Base-by-base conservation (phyloP, 768 basidiomycete species). In the Erythrobasidium yunnanense region DNA sequence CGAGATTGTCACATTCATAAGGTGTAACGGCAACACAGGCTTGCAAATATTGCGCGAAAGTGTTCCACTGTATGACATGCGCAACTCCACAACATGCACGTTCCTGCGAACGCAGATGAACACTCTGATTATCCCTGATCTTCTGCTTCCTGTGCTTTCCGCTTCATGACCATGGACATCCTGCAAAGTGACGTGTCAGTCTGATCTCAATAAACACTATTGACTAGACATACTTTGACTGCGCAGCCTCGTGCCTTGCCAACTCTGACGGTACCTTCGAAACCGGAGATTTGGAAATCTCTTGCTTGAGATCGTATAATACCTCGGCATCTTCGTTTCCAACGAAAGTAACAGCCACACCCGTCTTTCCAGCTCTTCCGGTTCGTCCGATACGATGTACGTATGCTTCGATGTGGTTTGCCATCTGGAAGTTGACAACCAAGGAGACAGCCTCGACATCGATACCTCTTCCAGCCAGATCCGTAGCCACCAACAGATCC, bases 321-420 rank as follows among this genome's bases (percentile, higher is more conserved):
- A 95, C 74, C 65, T 80, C 93, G 78, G 93, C 90, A 57, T 92
- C 90, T 70, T 92, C 88, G 75, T 95, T 90, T 46, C 86, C 87
- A 69, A 99, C 80, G 83, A 99, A 96, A 22, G 95, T 97, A 73
- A 97, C 92, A 35, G 95, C 83, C 0, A 83, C 83, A 35, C 95
- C 95, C 75, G 85, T 82, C 77, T 97, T 97, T 52, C 95, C 95
- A 30, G 95, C 95, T 78, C 95, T 89, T 73, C 95, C 95, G 53
- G 95, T 99, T 74, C 95, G 88, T 88, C 93, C 95, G 73, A 99
- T 96, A 76, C 93, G 87, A 77, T 97, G 93, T 50, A 97, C 90
- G 74, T 95, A 96, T 42, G 87, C 90, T 77, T 99, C 95, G 77
- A 99, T 97, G 22, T 87, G 89, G 71, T 83, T 84, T 4, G 91